Conservation (phyloP, 164 flowering plant species). For the Aristolochia fimbriata region DNA sequence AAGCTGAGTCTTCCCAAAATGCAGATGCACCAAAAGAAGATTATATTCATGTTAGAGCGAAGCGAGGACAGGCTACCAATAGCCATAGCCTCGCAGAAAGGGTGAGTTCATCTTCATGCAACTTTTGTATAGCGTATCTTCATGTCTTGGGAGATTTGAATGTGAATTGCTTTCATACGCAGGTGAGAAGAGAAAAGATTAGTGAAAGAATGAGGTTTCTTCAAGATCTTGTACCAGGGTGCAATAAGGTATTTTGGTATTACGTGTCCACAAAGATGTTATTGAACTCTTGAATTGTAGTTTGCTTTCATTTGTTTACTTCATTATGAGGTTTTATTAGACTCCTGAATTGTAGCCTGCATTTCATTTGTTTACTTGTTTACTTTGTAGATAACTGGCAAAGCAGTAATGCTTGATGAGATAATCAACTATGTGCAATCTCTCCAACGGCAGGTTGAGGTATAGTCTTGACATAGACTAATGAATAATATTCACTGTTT, state of each 20-base stretch:
- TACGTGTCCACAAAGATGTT: not conserved
- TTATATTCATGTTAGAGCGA: conserved; percentile 85
- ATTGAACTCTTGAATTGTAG: not conserved
- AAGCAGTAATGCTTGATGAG: conserved; percentile 97
- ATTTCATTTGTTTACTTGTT: not conserved
- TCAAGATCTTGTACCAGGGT: conserved; percentile 98
- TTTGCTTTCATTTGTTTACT: not conserved
- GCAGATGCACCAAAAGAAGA: conserved; percentile 58
- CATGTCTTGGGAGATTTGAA: conserved; percentile 4
- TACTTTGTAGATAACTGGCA: conserved; percentile 67
- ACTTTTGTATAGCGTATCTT: not conserved
- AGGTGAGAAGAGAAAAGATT: conserved; percentile 97
- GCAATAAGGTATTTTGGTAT: conserved; percentile 59
- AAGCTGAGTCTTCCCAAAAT: conserved; percentile 44
- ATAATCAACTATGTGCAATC: conserved; percentile 98
- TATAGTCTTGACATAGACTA: conserved; percentile 20
- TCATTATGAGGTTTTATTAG: not conserved
- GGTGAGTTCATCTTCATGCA: conserved; percentile 23
- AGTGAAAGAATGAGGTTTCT: conserved; percentile 95
- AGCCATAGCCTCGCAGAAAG: conserved; percentile 99
- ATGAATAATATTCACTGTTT: not conserved
- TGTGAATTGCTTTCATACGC: conserved; percentile 9
- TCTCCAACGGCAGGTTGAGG: conserved; percentile 96
- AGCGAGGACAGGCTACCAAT: conserved; percentile 94
- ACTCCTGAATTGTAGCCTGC: not conserved